A percentile compares a stretch with the other conserved stretches of the same genome.
Conservation (phyloP, 441 rosid species). For the Biscutella laevigata region DNA sequence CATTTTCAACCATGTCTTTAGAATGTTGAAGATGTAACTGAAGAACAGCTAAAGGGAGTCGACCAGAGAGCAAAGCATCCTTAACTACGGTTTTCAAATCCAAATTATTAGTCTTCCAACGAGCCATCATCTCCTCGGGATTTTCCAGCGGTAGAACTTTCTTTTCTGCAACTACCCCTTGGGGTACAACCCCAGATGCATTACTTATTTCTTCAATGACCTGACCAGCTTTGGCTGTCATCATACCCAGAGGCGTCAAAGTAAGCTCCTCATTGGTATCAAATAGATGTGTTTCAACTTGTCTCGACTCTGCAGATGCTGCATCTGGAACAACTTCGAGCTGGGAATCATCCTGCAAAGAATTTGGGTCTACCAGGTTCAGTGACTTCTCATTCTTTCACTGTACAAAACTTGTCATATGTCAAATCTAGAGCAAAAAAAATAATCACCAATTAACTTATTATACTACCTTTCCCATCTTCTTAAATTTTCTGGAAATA, state of each 20-base stretch:
- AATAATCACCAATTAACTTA: neutral
- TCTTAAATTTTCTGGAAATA: constrained; percentile 56
- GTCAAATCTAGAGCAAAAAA: constrained; percentile 23
- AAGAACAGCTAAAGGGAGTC: constrained; percentile 97
- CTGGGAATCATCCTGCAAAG: constrained; percentile 48
- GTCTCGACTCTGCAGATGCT: constrained; percentile 32
- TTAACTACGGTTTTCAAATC: constrained; percentile 85
- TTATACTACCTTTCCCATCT: constrained; percentile 48
- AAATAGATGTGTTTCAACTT: constrained; percentile 22
- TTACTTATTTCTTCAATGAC: constrained; percentile 40
- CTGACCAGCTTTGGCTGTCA: constrained; percentile 34
- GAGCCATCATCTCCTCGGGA: constrained; percentile 95
- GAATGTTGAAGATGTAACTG: constrained; percentile 93
- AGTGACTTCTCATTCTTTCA: constrained; percentile 39
- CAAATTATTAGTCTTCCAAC: constrained; percentile 82
- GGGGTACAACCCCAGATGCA: constrained; percentile 51
- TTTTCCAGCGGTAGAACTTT: constrained; percentile 73
- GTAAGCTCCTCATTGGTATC: constrained; percentile 40
- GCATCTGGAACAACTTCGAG: constrained; percentile 42
- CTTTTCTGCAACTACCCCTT: constrained; percentile 33
- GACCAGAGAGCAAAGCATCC: constrained; percentile 91
- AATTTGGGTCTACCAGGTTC: constrained; percentile 34
- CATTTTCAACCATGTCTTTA: constrained; percentile 42
- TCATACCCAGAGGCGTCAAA: constrained; percentile 41
- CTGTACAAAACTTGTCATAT: constrained; percentile 33